A percentile compares a stretch with the other conserved stretches of the same genome.
These are phyloP conservation scores for Vanilla planifolia DNA, from an alignment of 106 monocot genomes.

Conservation along the genomic window DNA sequence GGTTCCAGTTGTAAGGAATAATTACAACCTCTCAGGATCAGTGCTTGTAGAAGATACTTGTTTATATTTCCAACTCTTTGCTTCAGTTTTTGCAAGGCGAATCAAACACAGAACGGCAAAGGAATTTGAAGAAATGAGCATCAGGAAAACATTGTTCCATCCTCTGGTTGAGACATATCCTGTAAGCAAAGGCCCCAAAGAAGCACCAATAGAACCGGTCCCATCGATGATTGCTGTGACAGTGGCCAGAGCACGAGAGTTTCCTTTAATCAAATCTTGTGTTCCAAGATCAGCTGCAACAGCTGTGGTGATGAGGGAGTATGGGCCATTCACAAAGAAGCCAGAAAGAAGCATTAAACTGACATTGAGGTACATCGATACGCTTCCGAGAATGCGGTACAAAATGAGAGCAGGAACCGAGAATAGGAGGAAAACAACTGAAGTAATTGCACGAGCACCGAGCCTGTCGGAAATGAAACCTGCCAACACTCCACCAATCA, in stretches of 20 bases:
- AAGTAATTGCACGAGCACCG: constrained; percentile 65
- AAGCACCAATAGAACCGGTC: constrained; percentile 90
- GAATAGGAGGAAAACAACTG: constrained; percentile 55
- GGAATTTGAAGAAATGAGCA: constrained; percentile 70
- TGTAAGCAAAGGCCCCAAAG: constrained; percentile 80
- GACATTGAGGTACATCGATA: constrained; percentile 55
- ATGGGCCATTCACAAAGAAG: constrained; percentile 91
- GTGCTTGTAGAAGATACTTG: constrained; percentile 12
- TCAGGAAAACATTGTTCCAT: constrained; percentile 82
- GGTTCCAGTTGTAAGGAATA: no score
- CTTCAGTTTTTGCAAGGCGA: constrained; percentile 69
- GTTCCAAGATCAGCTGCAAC: constrained; percentile 90
- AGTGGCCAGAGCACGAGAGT: constrained; percentile 81
- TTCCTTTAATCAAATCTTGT: constrained; percentile 52
- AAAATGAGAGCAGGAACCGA: constrained; percentile 70
- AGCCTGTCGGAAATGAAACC: constrained; percentile 80
- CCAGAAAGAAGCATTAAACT: constrained; percentile 81
- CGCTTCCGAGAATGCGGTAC: constrained; percentile 51
- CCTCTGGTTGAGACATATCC: constrained; percentile 86
- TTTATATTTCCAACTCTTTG: constrained; percentile 28
- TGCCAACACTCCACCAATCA: constrained; percentile 80
- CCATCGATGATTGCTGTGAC: constrained; percentile 95
- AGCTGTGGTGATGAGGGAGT: constrained; percentile 87
- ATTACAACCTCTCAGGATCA: background rate
- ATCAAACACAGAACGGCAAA: constrained; percentile 64